A percentile compares a stretch with the other conserved stretches of the same genome.
Evolutionary conservation across 2,329 filamentous ascomycete genomes (phyloP).

Genomic region (Cadophora sp.): DNA sequence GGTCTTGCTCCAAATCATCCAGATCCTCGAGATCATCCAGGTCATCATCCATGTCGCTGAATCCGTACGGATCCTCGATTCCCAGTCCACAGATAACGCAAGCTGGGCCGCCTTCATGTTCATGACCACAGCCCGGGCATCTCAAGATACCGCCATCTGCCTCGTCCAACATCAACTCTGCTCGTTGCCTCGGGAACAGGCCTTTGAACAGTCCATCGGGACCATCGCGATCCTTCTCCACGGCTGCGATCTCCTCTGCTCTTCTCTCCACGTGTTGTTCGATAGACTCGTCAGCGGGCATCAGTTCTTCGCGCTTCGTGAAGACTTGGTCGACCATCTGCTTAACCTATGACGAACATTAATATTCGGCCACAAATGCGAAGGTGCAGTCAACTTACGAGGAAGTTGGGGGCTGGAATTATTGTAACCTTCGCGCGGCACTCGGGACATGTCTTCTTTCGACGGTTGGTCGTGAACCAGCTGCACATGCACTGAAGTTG

Average conservation of each 20-base stretch:
- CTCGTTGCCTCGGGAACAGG: slow-evolving; percentile 41
- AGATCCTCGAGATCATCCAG: slow-evolving; percentile 28
- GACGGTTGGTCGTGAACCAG: slow-evolving; percentile 51
- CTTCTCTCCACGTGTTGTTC: slow-evolving; percentile 65
- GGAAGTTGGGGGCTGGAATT: slow-evolving; percentile 68
- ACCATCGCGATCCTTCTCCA: slow-evolving; percentile 65
- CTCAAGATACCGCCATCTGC: slow-evolving; percentile 63
- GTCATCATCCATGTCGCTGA: slow-evolving; percentile 48
- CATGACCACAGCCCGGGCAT: slow-evolving; percentile 68
- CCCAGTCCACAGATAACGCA: slow-evolving; percentile 63
- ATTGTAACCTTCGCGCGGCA: slow-evolving; percentile 65
- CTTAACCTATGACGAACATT: slow-evolving; percentile 55
- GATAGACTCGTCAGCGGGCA: slow-evolving; percentile 67
- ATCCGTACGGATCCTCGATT: slow-evolving; percentile 52
- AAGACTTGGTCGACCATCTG: slow-evolving; percentile 67
- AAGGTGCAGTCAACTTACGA: slow-evolving; percentile 53
- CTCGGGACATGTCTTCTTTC: slow-evolving; percentile 72
- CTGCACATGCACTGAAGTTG: slow-evolving; percentile 45
- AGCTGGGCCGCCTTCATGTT: slow-evolving; percentile 62
- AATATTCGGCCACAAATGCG: neutral
- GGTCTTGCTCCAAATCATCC: slow-evolving; percentile 29
- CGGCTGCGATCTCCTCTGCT: slow-evolving; percentile 62
- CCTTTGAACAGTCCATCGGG: slow-evolving; percentile 68
- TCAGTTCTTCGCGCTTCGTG: slow-evolving; percentile 62
- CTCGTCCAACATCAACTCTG: slow-evolving; percentile 54